Evolutionary conservation across 257 asterid genomes (phyloP), one percentile per base, ranked within the genome.

Genomic region (Mitragyna speciosa): DNA sequence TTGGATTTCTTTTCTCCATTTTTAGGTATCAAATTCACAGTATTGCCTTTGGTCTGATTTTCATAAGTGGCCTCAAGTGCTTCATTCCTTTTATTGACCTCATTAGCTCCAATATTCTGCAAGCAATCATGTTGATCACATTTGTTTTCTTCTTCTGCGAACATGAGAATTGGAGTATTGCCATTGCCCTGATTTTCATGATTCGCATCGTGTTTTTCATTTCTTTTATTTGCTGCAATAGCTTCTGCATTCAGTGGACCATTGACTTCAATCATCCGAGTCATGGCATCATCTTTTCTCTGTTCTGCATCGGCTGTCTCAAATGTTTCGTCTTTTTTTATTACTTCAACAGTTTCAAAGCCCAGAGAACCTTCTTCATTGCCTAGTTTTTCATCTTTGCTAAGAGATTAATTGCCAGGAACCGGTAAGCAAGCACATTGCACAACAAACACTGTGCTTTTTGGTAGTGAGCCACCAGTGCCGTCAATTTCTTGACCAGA

Each of bases 21-120:
- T 47, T 69, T 70, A 26, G 70, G n/a, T 16, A 69, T 56, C 14
- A n/a, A 41, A 76, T 24, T 26, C 48, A 17, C 48, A 17, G 31
- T 22, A 22, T 36, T 36, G 41, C 48, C 43, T 52, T 70, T 36
- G 17, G 3, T 66, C 59, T 59, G 51, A 33, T 75, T 73, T 17
- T 70, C 78, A 45, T 47, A 56, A 41, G 36, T 71, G 20, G 47
- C 84, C 65, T 80, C 82, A 51, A 41, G 56, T 61, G 73, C 58
- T 64, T 52, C 82, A 33, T 66, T 82, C 59, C 43, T 28, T 75
- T 52, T 78, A n/a, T 19, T 19, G 82, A 76, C 81, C 72, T 81
- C 84, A 76, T 51, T 43, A 52, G 67, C 26, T 77, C 22, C 63
- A 54, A 30, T n/a, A 22, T 17, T 49, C 67, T 33, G 26, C 12